Percentiles rank a stretch among this genome's conserved stretches.
These are phyloP conservation scores for Colletotrichum sp. DNA, from an alignment of 2,329 filamentous ascomycete species.

Conservation along the genomic window DNA sequence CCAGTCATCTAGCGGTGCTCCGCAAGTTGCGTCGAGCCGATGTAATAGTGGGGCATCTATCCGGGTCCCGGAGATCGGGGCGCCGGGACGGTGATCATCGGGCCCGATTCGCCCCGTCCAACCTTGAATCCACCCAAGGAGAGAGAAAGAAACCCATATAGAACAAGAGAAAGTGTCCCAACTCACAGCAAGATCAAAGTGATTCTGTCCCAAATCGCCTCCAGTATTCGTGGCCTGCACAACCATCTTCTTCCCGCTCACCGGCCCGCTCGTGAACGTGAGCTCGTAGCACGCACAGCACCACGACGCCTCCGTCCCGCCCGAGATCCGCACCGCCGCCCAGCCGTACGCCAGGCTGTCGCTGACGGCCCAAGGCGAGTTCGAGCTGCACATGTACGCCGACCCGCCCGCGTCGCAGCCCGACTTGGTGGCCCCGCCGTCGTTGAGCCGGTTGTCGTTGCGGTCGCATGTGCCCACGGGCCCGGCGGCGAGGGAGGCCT, in stretches of 20 bases:
- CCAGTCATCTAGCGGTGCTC: background rate
- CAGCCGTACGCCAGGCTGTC: slow-evolving; percentile 58
- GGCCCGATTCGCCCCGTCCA: background rate
- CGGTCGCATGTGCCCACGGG: slow-evolving; percentile 54
- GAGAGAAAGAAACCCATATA: background rate
- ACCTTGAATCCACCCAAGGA: background rate
- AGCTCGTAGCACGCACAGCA: slow-evolving; percentile 66
- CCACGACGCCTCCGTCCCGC: slow-evolving; percentile 47
- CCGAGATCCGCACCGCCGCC: slow-evolving; percentile 53
- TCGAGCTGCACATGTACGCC: slow-evolving; percentile 59
- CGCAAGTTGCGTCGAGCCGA: background rate
- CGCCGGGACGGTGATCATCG: background rate
- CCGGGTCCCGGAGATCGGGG: background rate
- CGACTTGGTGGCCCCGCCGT: slow-evolving; percentile 35
- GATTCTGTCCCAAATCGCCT: slow-evolving; percentile 56
- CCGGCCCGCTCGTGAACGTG: slow-evolving; percentile 60
- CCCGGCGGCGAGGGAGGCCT: slow-evolving; percentile 38
- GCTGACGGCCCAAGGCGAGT: slow-evolving; percentile 57
- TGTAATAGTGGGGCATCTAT: background rate
- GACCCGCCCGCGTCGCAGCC: slow-evolving; percentile 47
- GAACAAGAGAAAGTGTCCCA: background rate
- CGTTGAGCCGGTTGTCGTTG: slow-evolving; percentile 52
- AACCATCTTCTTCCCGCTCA: slow-evolving; percentile 63
- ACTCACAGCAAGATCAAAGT: slow-evolving; percentile 57
- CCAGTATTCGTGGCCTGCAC: slow-evolving; percentile 67